Base-by-base conservation (phyloP, 2,329 filamentous ascomycete species). In the Chaetothyriales sp. region DNA sequence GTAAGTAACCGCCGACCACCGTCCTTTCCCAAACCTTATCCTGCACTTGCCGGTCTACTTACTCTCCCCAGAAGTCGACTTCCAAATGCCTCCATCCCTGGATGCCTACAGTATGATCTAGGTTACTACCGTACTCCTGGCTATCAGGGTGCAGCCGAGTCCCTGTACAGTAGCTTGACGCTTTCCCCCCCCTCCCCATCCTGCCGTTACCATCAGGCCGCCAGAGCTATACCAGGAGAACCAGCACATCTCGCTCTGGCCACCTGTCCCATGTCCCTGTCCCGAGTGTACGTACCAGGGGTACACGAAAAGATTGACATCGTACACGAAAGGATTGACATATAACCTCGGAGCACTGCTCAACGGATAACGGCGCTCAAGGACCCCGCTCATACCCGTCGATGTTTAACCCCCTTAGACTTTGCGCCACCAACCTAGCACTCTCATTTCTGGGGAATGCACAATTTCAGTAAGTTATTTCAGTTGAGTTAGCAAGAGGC, bases 171-270 rank as follows among this genome's bases (percentile, higher is more conserved):
- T n/a, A n/a, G 6, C 22, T 6, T 25, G 22, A 25, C 22, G 3
- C 22, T 25, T 64, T 65, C 39, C 57, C 62, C 51, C 60, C 61
- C 52, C 53, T 57, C 53, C 59, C n/a, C n/a, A n/a, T 54, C 54
- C 60, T 70, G 55, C 58, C n/a, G n/a, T n/a, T n/a, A n/a, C n/a
- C n/a, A n/a, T n/a, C n/a, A n/a, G n/a, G 26, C 26, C 5, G 26
- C 26, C 5, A 5, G 5, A 28, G 26, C 26, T 5, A 9, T 9
- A 28, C 26, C 26, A 28, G 26, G 5, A 28, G 26, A 5, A 28
- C 26, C 26, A 32, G 28, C 28, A 32, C 28, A 32, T 32, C 28
- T 32, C 28, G 28, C 3, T 32, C 32, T 39, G 32, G 32, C 32
- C 32, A 39, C 32, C 12, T 39, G 10, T 15, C 32, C 32, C 10